These are phyloP conservation scores for Naegleria fowleri DNA, from an alignment of 208 protist species.

Conservation along the genomic window DNA sequence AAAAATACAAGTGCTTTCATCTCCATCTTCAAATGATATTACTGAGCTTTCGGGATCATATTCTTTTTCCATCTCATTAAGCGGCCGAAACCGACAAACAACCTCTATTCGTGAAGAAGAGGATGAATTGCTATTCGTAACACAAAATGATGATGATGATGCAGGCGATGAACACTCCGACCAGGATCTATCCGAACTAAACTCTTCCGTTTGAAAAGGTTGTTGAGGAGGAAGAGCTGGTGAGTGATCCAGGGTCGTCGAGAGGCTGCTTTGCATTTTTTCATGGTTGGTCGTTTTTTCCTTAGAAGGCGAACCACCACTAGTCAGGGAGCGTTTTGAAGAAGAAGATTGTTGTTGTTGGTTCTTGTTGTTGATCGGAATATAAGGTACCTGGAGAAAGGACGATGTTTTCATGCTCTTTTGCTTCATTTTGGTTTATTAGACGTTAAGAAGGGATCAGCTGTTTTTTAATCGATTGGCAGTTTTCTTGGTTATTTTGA, in stretches of 20 bases:
- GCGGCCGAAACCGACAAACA: conserved; percentile 17
- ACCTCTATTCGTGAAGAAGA: not conserved
- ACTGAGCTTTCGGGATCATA: not conserved
- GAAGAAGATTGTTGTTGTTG: too few species aligned
- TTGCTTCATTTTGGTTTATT: too few species aligned
- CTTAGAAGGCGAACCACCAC: too few species aligned
- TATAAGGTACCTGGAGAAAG: too few species aligned
- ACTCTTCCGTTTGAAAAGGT: not conserved
- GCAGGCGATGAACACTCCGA: not conserved
- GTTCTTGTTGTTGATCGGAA: too few species aligned
- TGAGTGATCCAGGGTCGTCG: not conserved
- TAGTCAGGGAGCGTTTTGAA: too few species aligned
- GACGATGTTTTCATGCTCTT: too few species aligned
- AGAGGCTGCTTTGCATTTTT: not conserved
- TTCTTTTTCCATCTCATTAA: not conserved
- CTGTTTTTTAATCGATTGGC: too few species aligned
- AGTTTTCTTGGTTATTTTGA: too few species aligned
- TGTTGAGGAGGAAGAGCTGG: too few species aligned
- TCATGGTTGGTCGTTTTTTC: not conserved
- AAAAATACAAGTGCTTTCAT: not conserved
- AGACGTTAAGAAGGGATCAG: too few species aligned
- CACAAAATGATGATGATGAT: not conserved
- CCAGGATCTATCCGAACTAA: not conserved
- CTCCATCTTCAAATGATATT: not conserved
- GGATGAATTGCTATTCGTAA: too few species aligned